Evolutionary conservation across 257 asterid genomes (phyloP).

Genomic region (Solanum arcanum): DNA sequence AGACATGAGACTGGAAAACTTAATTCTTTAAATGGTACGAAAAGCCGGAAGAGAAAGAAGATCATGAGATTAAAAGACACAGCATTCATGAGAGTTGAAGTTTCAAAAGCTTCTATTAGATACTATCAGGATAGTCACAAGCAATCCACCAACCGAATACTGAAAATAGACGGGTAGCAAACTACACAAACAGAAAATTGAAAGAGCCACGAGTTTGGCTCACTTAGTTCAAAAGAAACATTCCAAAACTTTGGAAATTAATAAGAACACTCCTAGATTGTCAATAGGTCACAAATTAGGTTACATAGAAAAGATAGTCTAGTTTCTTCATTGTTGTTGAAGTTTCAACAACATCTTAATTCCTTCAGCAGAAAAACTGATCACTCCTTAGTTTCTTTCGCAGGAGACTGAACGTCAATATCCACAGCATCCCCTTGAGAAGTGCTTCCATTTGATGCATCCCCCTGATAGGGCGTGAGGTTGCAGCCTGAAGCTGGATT

Average conservation of each 20-base stretch:
- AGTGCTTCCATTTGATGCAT: conserved; percentile 30
- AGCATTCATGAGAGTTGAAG: neutral
- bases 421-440: conserved; percentile 18
- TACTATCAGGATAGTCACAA: neutral
- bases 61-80: neutral
- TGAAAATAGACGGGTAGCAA: neutral
- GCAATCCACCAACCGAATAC: neutral
- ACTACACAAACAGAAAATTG: neutral
- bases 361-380: conserved; percentile 1
- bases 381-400: conserved; percentile 36
- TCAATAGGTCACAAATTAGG: neutral
- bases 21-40: neutral
- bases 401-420: conserved; percentile 23
- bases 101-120: neutral
- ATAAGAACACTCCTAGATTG: neutral
- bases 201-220: neutral
- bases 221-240: neutral
- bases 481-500: conserved; percentile 26
- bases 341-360: neutral
- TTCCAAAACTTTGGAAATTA: neutral
- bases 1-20: neutral
- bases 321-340: neutral
- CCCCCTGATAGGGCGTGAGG: conserved; percentile 14
- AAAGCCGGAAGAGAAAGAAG: neutral
- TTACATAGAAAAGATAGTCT: neutral